These are phyloP conservation scores for Platanthera zijinensis DNA, from an alignment of 106 monocot species.

Conservation along the genomic window DNA sequence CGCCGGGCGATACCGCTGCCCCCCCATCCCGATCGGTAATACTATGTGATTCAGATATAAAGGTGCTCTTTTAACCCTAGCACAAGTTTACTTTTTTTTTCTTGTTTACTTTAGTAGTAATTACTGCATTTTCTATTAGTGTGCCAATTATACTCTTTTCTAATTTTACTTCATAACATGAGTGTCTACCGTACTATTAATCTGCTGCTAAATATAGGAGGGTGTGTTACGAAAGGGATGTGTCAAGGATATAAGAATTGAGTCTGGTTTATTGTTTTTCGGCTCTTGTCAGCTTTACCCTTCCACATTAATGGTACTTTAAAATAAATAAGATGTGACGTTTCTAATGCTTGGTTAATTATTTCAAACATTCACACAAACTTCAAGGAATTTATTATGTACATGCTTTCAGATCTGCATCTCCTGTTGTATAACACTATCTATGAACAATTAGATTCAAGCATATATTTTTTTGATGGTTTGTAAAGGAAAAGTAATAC, in stretches of 20 bases:
- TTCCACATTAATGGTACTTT: neutral
- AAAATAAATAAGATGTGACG: neutral
- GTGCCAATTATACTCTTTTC: too few species aligned
- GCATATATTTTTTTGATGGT: neutral
- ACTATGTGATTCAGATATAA: too few species aligned
- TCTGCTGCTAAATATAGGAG: too few species aligned
- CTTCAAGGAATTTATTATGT: neutral
- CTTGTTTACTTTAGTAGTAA: too few species aligned
- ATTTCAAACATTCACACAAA: neutral
- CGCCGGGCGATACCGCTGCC: too few species aligned
- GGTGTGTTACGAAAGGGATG: too few species aligned
- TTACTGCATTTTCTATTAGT: too few species aligned
- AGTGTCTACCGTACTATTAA: too few species aligned
- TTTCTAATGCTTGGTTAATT: neutral
- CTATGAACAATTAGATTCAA: neutral
- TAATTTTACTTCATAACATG: too few species aligned
- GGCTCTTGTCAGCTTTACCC: neutral
- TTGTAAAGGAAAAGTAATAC: neutral
- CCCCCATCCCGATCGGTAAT: too few species aligned
- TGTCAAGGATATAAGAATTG: neutral
- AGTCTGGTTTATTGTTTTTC: neutral
- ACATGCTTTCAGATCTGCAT: neutral
- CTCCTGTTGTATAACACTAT: neutral
- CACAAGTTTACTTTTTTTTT: too few species aligned
- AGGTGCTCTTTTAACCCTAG: too few species aligned